phyloP scores from a whole-genome alignment of 495 filamentous ascomycete genomes.

The Astrocystis sublimbata region DNA sequence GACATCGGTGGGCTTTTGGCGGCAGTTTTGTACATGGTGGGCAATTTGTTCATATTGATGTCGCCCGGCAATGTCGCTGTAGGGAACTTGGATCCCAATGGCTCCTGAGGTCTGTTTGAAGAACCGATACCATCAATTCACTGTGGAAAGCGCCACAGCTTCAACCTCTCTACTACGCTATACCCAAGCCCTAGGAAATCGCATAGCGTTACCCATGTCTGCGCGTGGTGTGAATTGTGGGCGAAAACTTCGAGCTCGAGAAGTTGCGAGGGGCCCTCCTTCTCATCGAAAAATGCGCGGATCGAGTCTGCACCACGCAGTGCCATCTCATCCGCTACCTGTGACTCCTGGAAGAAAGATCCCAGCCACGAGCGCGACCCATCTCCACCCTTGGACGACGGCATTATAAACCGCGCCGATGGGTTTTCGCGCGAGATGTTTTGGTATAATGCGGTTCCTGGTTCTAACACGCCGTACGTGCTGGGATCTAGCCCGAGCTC shows the following conservation, averaged over 20 bases:
- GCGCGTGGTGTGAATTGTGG: slow-evolving; percentile 24
- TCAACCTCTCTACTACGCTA: slow-evolving; percentile 32
- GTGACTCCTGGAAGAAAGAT: background rate
- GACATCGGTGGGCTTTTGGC: no score
- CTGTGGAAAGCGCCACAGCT: slow-evolving; percentile 33
- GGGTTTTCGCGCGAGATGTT: slow-evolving; percentile 22
- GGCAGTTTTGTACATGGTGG: background rate
- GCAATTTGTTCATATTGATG: background rate
- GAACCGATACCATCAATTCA: slow-evolving; percentile 6
- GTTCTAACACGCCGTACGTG: slow-evolving; percentile 27
- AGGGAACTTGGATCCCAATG: no score
- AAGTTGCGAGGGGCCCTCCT: slow-evolving; percentile 11
- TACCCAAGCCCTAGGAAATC: slow-evolving; percentile 35
- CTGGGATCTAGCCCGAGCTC: background rate
- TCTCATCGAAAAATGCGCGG: slow-evolving; percentile 14
- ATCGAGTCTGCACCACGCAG: background rate
- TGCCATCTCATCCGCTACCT: background rate
- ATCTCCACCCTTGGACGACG: background rate
- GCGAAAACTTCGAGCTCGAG: slow-evolving; percentile 30
- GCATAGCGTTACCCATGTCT: slow-evolving; percentile 36
- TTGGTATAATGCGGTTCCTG: slow-evolving; percentile 14
- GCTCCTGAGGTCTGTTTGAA: background rate
- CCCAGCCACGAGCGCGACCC: background rate
- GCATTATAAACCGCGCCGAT: slow-evolving; percentile 30
- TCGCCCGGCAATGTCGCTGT: background rate